Base-by-base conservation (phyloP, 2,329 filamentous ascomycete species). In the Sporothrix humicola region DNA sequence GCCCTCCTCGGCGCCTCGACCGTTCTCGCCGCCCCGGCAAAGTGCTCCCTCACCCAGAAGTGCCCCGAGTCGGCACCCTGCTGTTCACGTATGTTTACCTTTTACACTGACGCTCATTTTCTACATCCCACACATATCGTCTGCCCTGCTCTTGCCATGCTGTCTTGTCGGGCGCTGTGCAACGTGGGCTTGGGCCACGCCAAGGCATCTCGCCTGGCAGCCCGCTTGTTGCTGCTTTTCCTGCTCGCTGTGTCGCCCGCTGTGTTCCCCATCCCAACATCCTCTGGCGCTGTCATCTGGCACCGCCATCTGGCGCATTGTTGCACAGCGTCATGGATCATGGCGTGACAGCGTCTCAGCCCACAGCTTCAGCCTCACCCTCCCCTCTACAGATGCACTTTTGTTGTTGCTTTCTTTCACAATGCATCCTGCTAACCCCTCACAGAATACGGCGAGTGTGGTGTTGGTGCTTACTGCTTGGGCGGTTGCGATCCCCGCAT, bases 391-490 rank as follows among this genome's bases (percentile, higher is more conserved):
- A 26, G 23, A 26, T 26, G 23, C 23, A 26, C 23, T 26, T 26
- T 26, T 26, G 23, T 26, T 26, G 23, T 26, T 26, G 31, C 31
- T 37, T 37, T 5, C 31, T 37, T 37, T 37, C 3, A 1, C 31
- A 2, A 6, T 3, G 2, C 2, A 12, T 23, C 31, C 23, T 26
- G 44, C 48, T 71, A 65, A 44, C 26, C 31, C 8, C 10, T 72
- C 65, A 69, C 79, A 97, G 94, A 96, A 83, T 98, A 98, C 83
- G 93, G 93, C 78, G 87, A 95, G 82, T 98, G 96, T 80, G 96
- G 95, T 84, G 90, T 94, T 73, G 96, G 96, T 79, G 96, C 95
- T 73, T 98, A 93, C 87, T 99, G 96, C 80, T 89, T 99, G 23
- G 96, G 96, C 79, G 96, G 96, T 76, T 99, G 96, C 85, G 95